Percentiles rank a stretch among this genome's conserved stretches.
These are phyloP conservation scores for Jatropha curcas DNA, from an alignment of 345 rosid genomes.

Conservation along the genomic window DNA sequence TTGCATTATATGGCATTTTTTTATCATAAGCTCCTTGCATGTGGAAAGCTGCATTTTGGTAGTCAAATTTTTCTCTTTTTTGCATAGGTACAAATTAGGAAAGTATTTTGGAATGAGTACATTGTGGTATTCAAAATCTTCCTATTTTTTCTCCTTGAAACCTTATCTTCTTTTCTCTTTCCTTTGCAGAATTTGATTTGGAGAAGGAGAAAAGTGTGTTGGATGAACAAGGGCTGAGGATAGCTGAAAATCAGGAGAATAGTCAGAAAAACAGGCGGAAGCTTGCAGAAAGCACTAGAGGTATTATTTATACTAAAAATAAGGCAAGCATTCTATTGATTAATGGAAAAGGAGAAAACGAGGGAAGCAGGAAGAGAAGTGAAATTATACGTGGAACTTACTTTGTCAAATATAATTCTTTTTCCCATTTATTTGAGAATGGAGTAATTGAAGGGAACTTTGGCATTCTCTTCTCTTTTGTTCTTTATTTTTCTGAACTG, in stretches of 20 bases:
- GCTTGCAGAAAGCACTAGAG: constrained; percentile 98
- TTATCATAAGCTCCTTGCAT: not conserved
- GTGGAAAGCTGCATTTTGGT: not conserved
- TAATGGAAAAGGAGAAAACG: not conserved
- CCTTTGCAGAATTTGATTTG: constrained; percentile 39
- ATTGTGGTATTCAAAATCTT: not conserved
- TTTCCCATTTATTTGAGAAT: not conserved
- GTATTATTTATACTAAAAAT: constrained; percentile 32
- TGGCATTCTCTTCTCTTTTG: not conserved
- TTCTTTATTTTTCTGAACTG: not conserved
- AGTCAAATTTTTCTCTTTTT: too few relatives aligned
- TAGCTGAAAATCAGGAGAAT: constrained; percentile 96
- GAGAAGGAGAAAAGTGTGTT: constrained; percentile 86
- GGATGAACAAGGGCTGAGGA: constrained; percentile 93
- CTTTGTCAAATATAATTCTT: not conserved
- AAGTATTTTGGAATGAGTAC: too few relatives aligned
- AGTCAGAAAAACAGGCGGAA: constrained; percentile 92
- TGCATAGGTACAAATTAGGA: too few relatives aligned
- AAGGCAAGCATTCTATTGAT: not conserved
- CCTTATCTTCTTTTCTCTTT: too few relatives aligned
- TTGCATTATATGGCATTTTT: too few relatives aligned
- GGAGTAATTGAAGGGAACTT: not conserved
- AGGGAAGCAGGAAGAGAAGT: not conserved
- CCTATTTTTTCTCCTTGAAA: not conserved
- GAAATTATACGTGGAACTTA: not conserved